These are phyloP conservation scores for Parastagonospora nodorum DNA, from an alignment of 2,329 filamentous ascomycete genomes.

Conservation along the genomic window DNA sequence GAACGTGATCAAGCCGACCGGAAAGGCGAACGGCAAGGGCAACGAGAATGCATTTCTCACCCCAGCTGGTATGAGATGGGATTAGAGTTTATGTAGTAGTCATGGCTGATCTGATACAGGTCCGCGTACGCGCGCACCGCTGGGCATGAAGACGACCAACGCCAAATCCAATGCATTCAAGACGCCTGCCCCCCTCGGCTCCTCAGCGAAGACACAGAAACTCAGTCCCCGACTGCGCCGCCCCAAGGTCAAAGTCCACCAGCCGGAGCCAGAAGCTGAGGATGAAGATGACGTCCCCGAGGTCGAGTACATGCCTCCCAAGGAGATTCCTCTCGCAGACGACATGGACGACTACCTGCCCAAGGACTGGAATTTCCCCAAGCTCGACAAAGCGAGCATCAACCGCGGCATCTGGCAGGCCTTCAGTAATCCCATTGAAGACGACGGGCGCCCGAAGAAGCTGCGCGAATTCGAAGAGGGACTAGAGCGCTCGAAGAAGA, in stretches of 20 bases:
- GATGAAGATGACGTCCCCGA: conserved; percentile 69
- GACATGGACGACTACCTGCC: conserved; percentile 67
- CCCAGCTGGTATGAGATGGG: conserved; percentile 67
- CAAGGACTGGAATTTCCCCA: conserved; percentile 58
- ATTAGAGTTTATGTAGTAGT: not conserved
- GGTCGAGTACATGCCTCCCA: conserved; percentile 87
- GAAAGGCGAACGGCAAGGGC: conserved; percentile 64
- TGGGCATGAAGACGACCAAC: conserved; percentile 96
- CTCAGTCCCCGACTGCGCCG: conserved; percentile 63
- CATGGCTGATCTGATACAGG: conserved; percentile 8
- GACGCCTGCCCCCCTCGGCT: conserved; percentile 66
- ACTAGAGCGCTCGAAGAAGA: conserved; percentile 51
- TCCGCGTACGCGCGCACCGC: conserved; percentile 71
- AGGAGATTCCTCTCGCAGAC: conserved; percentile 65
- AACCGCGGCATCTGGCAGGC: conserved; percentile 57
- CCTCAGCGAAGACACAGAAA: conserved; percentile 66
- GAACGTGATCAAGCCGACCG: conserved; percentile 70
- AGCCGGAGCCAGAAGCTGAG: conserved; percentile 59
- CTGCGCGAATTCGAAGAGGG: conserved; percentile 62
- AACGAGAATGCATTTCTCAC: conserved; percentile 74
- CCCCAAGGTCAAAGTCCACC: conserved; percentile 66
- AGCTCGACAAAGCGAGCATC: conserved; percentile 60
- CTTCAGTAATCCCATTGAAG: conserved; percentile 64
- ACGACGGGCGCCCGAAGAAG: conserved; percentile 67
- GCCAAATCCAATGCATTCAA: conserved; percentile 76